phyloP scores from a whole-genome alignment of 805 yeast genomes.

The Sungouiella thailandica region DNA sequence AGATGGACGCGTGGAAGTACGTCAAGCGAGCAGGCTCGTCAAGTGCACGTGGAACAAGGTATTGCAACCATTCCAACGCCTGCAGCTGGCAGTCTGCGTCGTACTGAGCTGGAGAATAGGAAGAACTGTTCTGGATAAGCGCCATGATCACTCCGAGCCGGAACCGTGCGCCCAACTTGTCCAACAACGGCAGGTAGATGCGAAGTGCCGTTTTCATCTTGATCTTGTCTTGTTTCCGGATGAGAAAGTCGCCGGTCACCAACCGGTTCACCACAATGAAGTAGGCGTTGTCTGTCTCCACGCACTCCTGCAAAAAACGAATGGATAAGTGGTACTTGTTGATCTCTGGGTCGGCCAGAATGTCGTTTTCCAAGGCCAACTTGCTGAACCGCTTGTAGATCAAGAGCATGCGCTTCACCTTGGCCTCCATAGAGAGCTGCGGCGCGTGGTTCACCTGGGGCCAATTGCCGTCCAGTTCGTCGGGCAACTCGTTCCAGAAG shows the following conservation, averaged over 20 bases:
- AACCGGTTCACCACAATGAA: not conserved
- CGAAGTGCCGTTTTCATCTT: not conserved
- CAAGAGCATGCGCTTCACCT: not conserved
- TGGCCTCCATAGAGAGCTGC: not conserved
- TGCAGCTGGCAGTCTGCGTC: not conserved
- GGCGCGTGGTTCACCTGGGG: not conserved
- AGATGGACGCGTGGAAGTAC: not conserved
- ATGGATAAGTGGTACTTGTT: too few relatives aligned
- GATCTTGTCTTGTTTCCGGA: not conserved
- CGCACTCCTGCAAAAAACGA: too few relatives aligned
- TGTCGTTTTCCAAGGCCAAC: not conserved
- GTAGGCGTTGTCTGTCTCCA: not conserved
- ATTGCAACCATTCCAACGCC: not conserved
- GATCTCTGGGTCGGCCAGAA: not conserved
- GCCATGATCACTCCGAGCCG: not conserved
- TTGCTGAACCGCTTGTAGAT: constrained; percentile 1
- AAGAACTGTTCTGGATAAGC: not conserved
- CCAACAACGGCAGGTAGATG: constrained; percentile 1
- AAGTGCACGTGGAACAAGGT: not conserved
- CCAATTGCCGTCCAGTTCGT: not conserved
- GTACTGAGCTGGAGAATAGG: not conserved
- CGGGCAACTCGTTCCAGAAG: constrained; percentile 54
- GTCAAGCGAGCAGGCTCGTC: not conserved
- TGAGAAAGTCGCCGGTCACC: not conserved
- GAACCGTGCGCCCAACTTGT: not conserved